Conservation (phyloP, 2,329 filamentous ascomycete genomes). For the Curvularia spicifera region DNA sequence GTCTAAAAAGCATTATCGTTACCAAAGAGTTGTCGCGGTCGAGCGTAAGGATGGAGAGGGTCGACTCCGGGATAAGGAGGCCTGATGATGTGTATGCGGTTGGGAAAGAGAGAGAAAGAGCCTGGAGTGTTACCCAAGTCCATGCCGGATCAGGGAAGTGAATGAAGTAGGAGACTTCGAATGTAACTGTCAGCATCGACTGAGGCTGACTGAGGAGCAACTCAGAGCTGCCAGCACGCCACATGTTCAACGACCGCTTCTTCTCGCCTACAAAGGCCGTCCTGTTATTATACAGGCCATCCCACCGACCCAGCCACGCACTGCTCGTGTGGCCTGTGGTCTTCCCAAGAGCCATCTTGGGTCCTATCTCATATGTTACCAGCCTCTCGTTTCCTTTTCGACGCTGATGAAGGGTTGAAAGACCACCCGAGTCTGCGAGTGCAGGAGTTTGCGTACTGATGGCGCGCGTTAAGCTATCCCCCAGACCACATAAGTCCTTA, state of each 20-base stretch:
- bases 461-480: not conserved
- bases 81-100: constrained; percentile 22
- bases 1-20: constrained; percentile 31
- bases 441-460: not conserved
- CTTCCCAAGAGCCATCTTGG: not conserved
- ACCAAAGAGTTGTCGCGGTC: constrained; percentile 31
- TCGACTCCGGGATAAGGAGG: constrained; percentile 13
- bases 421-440: not conserved
- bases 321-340: not conserved
- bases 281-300: not conserved
- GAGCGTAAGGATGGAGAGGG: constrained; percentile 27
- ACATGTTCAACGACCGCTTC: not conserved
- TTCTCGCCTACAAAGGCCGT: not conserved
- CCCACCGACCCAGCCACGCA: not conserved
- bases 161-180: not conserved
- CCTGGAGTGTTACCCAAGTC: constrained; percentile 30
- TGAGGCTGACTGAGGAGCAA: not conserved
- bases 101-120: constrained; percentile 15
- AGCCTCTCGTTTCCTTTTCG: not conserved
- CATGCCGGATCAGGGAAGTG: constrained; percentile 21
- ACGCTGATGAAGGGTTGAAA: not conserved
- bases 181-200: not conserved
- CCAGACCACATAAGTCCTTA: not conserved
- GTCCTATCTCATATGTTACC: not conserved
- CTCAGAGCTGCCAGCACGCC: not conserved